Conservation (phyloP, 345 rosid genomes). For the Eucalyptus cladocalyx region DNA sequence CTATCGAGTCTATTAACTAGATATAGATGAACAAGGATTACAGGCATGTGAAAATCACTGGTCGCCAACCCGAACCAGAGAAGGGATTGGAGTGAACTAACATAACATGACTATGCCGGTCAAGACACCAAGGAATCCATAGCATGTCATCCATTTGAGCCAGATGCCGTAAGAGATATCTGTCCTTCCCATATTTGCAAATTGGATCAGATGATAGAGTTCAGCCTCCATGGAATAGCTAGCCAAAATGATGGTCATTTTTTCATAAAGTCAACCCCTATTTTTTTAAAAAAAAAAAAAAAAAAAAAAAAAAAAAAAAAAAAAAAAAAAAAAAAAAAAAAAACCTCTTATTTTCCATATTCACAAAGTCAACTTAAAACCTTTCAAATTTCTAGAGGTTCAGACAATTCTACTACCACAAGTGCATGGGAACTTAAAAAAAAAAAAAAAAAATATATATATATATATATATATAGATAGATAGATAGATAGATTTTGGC, state of each 20-base stretch:
- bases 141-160: not conserved
- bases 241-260: not conserved
- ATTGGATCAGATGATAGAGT: not conserved
- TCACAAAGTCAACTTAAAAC: not conserved
- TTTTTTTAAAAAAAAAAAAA: too few species aligned
- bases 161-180: not conserved
- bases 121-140: not conserved
- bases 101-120: not conserved
- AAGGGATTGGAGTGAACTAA: not conserved
- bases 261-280: not conserved
- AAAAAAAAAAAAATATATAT: too few species aligned
- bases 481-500: not conserved
- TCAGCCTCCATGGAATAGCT: not conserved
- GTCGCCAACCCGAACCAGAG: not conserved
- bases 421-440: not conserved
- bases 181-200: not conserved
- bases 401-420: not conserved
- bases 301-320: too few species aligned
- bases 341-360: not conserved
- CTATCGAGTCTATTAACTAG: not conserved
- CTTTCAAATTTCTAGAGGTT: not conserved
- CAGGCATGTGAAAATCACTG: not conserved
- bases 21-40: not conserved
- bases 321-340: too few species aligned
- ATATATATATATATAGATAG: too few species aligned